Base-by-base conservation (phyloP, 768 basidiomycete species). In the Butyriboletus loyo region DNA sequence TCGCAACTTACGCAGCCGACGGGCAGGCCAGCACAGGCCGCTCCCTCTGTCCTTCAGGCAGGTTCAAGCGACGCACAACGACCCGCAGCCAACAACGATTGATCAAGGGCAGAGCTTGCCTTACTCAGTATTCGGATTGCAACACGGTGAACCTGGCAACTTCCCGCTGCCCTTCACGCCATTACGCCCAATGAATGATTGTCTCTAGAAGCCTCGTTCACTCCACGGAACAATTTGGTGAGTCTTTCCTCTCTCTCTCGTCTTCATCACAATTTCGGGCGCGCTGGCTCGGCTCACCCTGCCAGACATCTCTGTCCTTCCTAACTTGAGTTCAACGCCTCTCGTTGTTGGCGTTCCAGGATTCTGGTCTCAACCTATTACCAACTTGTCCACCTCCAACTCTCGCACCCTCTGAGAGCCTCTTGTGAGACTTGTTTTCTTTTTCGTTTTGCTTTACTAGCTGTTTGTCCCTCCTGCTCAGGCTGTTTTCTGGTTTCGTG, bases 171-270 rank as follows among this genome's bases (percentile, higher is more conserved):
- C 41, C 48, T 61, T 58, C 59, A 58, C 62, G 45, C 63, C 36
- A 52, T 46, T 58, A 35, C 58, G 52, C 56, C 58, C 42, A 25
- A 38, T 15, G 45, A 53, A 67, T 67, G 64, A 53, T 46, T 41
- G 37, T 54, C 46, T 66, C n/a, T n/a, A n/a, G n/a, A n/a, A 65
- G 66, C 48, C 53, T 41, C 46, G n/a, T 38, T 55, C 37, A 32
- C 32, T 34, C 38, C 34, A 38, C 55, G 31, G 46, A 53, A 51
- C 63, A 31, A 56, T 55, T 36, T 25, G 41, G 65, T 62, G 50
- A 61, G 64, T 46, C 15, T 24, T 37, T 21, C 22, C 48, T 47
- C 42, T 31, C 42, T 31, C 40, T 47, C 28, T 46, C 44, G 34
- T 42, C 51, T 50, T 50, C 39, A 8, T 42, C 42, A 31, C 28